Evolutionary conservation across 306 rosid species (phyloP).

Genomic region (Vicia faba): DNA sequence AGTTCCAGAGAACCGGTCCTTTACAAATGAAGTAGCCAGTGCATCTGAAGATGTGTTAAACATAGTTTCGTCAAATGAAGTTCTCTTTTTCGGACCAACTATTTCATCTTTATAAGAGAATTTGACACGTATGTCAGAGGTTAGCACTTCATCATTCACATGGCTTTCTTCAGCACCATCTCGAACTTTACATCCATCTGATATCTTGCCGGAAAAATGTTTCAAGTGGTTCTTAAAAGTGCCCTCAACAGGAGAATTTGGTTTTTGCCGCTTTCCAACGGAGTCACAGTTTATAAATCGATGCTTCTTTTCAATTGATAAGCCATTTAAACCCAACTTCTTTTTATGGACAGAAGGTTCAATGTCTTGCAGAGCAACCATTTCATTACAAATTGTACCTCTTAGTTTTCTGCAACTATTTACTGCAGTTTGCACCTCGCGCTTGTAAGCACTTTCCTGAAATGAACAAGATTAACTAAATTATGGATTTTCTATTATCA

Average conservation of each 20-base stretch:
- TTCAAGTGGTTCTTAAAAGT: conserved; percentile 57
- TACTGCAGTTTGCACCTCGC: conserved; percentile 46
- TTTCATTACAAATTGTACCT: conserved; percentile 40
- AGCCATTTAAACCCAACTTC: conserved; percentile 48
- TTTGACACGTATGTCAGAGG: conserved; percentile 52
- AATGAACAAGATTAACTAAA: conserved; percentile 42
- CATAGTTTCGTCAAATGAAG: conserved; percentile 48
- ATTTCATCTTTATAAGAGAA: conserved; percentile 58
- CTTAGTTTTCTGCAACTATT: conserved; percentile 50
- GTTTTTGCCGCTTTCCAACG: conserved; percentile 44
- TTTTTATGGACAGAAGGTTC: conserved; percentile 45
- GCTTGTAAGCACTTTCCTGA: conserved; percentile 57
- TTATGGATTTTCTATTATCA: conserved; percentile 13
- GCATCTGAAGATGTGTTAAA: conserved; percentile 50
- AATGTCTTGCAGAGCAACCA: conserved; percentile 43
- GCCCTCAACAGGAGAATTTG: conserved; percentile 52
- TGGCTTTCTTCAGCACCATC: conserved; percentile 44
- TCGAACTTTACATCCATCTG: conserved; percentile 42
- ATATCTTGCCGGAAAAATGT: conserved; percentile 46
- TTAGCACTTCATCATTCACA: conserved; percentile 41
- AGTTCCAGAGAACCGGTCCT: conserved; percentile 50
- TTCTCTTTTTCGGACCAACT: conserved; percentile 49
- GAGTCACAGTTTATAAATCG: conserved; percentile 39
- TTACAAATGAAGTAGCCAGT: conserved; percentile 49
- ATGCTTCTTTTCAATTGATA: conserved; percentile 51